Evolutionary conservation across 2,329 filamentous ascomycete species (phyloP), one percentile per base, ranked within the genome.

Genomic region (Esteya vermicola): DNA sequence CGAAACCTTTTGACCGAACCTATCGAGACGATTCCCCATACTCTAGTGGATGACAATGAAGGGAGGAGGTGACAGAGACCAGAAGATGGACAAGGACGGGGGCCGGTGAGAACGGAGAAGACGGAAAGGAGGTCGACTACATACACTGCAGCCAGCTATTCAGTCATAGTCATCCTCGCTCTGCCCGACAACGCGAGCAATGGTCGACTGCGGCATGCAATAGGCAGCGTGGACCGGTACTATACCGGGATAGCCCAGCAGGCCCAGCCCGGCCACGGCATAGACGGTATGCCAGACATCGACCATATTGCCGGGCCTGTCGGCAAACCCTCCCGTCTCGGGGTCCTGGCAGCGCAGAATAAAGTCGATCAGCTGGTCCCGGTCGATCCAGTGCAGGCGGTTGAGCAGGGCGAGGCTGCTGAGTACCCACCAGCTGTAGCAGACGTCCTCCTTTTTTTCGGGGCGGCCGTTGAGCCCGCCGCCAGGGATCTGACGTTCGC

Each of bases 401-500:
- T 72, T 78, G 49, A 98, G 83, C 70, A 96, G 95, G 34, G 82
- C 80, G 49, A 98, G 64, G 56, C 88, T 94, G 54, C 84, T 89
- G 54, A 89, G 65, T 33, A 96, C 91, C 91, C 91, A 98, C 91
- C 91, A 98, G 57, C 85, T 94, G 62, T 98, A 98, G 63, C 91
- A 98, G 13, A 94, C 89, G 57, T 98, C 91, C 56, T 94, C 89
- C 46, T 83, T 64, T 65, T 98, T 98, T 62, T 96, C 91, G 1
- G 91, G 91, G 36, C 91, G 73, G 3, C 91, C 91, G 56, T 98
- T 98, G 38, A 98, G 64, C 0, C 91, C 91, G 23, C 91, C 91
- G 36, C 79, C 80, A 9, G 84, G 73, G 22, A 93, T 67, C 57
- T 98, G 91, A 46, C 91, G 74, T 61, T 98, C 91, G 58, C 86